Base-by-base conservation (phyloP, 805 yeast species). In the Myxozyma monticola region DNA sequence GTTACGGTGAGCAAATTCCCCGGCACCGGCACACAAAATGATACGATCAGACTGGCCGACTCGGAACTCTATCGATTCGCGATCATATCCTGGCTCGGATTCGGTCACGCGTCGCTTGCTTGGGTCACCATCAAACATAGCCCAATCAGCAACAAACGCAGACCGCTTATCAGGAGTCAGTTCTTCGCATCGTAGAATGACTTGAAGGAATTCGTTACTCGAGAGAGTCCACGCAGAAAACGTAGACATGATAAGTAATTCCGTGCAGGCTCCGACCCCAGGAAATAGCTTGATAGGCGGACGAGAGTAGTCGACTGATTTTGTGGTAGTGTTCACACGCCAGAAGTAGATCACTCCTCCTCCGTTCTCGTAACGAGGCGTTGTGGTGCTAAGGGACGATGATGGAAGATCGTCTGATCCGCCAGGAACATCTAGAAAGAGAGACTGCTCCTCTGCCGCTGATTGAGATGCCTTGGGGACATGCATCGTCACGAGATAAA, bases 181-280 rank as follows among this genome's bases (percentile, higher is more conserved):
- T 18, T 24, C 36, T 29, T 52, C 51, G 21, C 57, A 28, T 25
- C 57, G 55, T 10, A 42, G 28, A 15, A 54, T 15, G 12, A 54
- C 51, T 22, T 54, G 57, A 15, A 54, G 22, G 12, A 49, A 30
- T 4, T 40, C 24, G 28, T 43, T 33, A 24, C 37, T 34, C 7
- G 38, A 8, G 31, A 54, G 31, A 4, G 56, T 43, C 59, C 59
- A 54, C 3, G 48, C 49, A 2, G 57, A 41, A 25, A 30, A 37
- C 12, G 42, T 45, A 15, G 33, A 22, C 24, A 49, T 25, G 10
- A 53, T 22, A 5, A 45, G 48, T 2, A 47, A 10, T 14, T 24
- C 29, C n/a, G 46, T 37, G 15, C 14, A n/a, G 17, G 28, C 48
- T n/a, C 21, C 39, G 9, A 34, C 8, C 6, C 26, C 35, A 1